phyloP scores from a whole-genome alignment of 2,329 filamentous ascomycete genomes.

The Pyrenophora graminea region DNA sequence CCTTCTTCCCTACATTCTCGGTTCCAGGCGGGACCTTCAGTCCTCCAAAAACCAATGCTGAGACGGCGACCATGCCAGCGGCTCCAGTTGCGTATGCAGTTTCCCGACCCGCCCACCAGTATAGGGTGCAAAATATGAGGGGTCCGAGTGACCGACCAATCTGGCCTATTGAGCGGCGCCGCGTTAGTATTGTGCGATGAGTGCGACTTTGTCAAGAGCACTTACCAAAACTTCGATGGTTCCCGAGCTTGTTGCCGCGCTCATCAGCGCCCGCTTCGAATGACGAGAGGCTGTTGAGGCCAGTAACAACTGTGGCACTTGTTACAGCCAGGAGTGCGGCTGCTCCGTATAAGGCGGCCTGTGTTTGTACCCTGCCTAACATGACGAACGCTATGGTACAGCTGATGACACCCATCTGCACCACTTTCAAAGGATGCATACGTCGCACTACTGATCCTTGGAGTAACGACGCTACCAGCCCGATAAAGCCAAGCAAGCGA shows the following conservation, averaged over 20 bases:
- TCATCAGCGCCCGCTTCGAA: conserved; percentile 83
- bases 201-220: background rate
- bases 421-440: conserved; percentile 76
- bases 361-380: conserved; percentile 69
- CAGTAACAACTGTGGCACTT: conserved; percentile 91
- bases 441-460: conserved; percentile 91
- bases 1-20: conserved; percentile 35
- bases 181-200: conserved; percentile 15
- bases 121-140: conserved; percentile 87
- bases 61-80: conserved; percentile 76
- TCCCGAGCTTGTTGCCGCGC: conserved; percentile 83
- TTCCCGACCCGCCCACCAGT: conserved; percentile 96
- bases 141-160: conserved; percentile 85
- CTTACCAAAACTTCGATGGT: conserved; percentile 68
- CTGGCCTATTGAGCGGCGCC: conserved; percentile 64
- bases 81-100: conserved; percentile 82
- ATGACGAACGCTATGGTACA: conserved; percentile 81
- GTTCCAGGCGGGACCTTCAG: conserved; percentile 66
- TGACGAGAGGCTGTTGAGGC: conserved; percentile 86
- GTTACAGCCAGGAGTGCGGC: conserved; percentile 86
- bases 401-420: conserved; percentile 76
- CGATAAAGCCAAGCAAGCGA: conserved; percentile 84
- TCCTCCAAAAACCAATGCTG: conserved; percentile 69
- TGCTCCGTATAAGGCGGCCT: conserved; percentile 75
- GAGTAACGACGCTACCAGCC: conserved; percentile 86